Conservation (phyloP, 208 protist genomes). For the Tritrichomonas foetus region DNA sequence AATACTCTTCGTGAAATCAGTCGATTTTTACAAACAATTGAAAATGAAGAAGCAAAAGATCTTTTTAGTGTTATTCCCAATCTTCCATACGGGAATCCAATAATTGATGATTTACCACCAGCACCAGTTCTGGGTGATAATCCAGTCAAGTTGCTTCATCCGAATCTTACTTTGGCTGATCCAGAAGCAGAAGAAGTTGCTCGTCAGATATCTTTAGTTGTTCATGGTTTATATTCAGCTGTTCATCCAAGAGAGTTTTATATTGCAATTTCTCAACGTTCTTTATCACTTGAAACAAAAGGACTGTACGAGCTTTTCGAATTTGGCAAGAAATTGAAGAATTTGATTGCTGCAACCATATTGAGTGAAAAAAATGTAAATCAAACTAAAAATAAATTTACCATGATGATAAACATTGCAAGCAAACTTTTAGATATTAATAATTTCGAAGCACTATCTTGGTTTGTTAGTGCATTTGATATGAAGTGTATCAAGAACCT, state of each 20-base stretch:
- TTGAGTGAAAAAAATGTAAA: neutral
- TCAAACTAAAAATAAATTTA: neutral
- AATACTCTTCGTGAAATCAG: neutral
- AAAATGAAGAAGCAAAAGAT: neutral
- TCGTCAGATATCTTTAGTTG: neutral
- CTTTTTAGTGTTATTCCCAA: neutral
- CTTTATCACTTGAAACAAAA: neutral
- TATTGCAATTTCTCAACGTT: neutral
- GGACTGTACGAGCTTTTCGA: neutral
- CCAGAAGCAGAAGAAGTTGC: neutral
- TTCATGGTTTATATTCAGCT: neutral
- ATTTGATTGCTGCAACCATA: neutral
- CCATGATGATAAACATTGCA: neutral
- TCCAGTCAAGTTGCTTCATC: neutral
- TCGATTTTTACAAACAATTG: neutral
- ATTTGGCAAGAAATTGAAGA: neutral
- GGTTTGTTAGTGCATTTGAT: constrained; percentile 6
- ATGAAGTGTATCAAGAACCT: neutral
- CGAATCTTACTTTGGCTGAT: neutral
- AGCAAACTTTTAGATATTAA: neutral
- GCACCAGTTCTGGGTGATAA: neutral
- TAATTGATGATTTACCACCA: neutral
- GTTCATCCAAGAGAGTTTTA: constrained; percentile 10
- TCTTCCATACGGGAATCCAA: neutral
- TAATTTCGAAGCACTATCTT: neutral